Percentiles rank a stretch among this genome's conserved stretches.
Conservation (phyloP, 2,329 filamentous ascomycete species). For the Diaporthe batatas region DNA sequence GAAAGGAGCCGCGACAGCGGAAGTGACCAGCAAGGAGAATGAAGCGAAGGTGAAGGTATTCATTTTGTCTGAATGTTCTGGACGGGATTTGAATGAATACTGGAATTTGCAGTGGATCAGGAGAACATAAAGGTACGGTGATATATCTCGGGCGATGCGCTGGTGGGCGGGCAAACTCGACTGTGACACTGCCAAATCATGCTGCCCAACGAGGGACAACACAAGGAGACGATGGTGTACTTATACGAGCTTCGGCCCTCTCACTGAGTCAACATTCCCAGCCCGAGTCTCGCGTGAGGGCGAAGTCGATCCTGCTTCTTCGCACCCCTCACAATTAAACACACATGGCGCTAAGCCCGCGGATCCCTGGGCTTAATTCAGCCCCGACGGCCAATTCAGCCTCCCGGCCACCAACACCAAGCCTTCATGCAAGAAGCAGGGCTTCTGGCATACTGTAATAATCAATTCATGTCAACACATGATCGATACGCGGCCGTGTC, state of each 20-base stretch:
- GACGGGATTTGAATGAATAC: neutral
- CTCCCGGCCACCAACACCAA: neutral
- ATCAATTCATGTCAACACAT: neutral
- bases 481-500: constrained; percentile 4
- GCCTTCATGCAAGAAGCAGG: neutral
- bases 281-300: neutral
- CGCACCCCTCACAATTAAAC: constrained; percentile 10
- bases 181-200: constrained; percentile 4
- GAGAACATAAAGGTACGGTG: neutral
- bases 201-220: constrained; percentile 24
- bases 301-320: constrained; percentile 3
- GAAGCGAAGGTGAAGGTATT: neutral
- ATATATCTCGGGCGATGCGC: neutral
- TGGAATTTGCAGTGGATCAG: neutral
- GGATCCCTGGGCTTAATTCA: constrained; percentile 28
- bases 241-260: neutral
- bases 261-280: neutral
- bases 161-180: neutral
- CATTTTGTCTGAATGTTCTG: neutral
- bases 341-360: constrained; percentile 18
- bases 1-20: constrained; percentile 27
- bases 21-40: neutral
- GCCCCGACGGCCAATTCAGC: constrained; percentile 25
- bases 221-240: neutral
- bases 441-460: neutral